phyloP scores from a whole-genome alignment of 106 monocot genomes.

The Ottelia alismoides region DNA sequence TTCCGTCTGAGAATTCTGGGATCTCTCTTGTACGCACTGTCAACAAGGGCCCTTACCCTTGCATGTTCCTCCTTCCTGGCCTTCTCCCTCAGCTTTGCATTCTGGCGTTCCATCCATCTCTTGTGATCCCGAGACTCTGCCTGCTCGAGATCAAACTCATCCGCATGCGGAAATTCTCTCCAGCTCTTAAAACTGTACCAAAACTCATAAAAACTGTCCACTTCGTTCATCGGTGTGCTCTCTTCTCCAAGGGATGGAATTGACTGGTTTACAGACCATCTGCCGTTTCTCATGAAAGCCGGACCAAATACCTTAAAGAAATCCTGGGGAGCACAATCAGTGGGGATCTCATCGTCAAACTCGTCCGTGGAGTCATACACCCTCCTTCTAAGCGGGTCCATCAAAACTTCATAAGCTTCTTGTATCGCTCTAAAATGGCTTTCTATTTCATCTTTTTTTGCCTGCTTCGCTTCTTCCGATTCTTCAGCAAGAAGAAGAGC shows the following conservation, averaged over 20 bases:
- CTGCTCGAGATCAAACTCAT: conserved; percentile 86
- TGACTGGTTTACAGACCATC: conserved; percentile 73
- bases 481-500: conserved; percentile 66
- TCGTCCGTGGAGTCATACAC: conserved; percentile 94
- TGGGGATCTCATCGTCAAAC: conserved; percentile 92
- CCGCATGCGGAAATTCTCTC: conserved; percentile 87
- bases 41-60: conserved; percentile 58
- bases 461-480: conserved; percentile 46
- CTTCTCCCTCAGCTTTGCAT: conserved; percentile 75
- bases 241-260: conserved; percentile 67
- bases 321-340: conserved; percentile 74
- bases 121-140: conserved; percentile 88
- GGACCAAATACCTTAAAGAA: conserved; percentile 94
- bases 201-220: conserved; percentile 74
- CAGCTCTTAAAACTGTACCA: conserved; percentile 93
- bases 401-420: conserved; percentile 91
- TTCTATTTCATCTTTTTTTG: conserved; percentile 80
- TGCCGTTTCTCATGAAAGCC: conserved; percentile 83
- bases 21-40: conserved; percentile 88
- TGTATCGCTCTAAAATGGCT: conserved; percentile 79
- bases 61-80: conserved; percentile 77
- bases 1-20: conserved; percentile 71
- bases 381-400: conserved; percentile 83
- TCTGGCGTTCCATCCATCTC: conserved; percentile 99
- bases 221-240: conserved; percentile 32